phyloP scores from a whole-genome alignment of 495 filamentous ascomycete genomes.

The Aspergillus hancockii region DNA sequence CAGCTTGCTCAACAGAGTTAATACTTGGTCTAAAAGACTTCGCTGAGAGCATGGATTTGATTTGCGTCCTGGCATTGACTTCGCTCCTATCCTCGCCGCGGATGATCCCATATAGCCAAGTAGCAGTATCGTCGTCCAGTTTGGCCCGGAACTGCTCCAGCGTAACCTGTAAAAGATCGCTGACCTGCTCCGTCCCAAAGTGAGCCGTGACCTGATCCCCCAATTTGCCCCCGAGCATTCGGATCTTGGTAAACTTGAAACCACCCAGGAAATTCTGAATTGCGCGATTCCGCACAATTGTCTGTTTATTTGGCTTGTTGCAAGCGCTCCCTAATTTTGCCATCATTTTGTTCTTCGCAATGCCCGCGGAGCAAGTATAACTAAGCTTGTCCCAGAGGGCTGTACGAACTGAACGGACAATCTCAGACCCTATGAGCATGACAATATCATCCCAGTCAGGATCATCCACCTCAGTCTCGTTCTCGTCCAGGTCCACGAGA shows the following conservation, averaged over 20 bases:
- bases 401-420: slow-evolving; percentile 73
- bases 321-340: slow-evolving; percentile 88
- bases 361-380: slow-evolving; percentile 89
- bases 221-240: slow-evolving; percentile 94
- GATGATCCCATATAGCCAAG: slow-evolving; percentile 85
- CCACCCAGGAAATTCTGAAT: slow-evolving; percentile 75
- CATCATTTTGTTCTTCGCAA: slow-evolving; percentile 92
- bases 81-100: slow-evolving; percentile 85
- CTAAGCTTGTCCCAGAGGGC: slow-evolving; percentile 65
- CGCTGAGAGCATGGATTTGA: slow-evolving; percentile 97
- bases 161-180: slow-evolving; percentile 70
- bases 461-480: slow-evolving; percentile 74
- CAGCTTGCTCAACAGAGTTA: slow-evolving; percentile 74
- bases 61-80: slow-evolving; percentile 87
- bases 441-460: slow-evolving; percentile 97
- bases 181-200: slow-evolving; percentile 80
- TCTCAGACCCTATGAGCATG: slow-evolving; percentile 82
- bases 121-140: slow-evolving; percentile 81
- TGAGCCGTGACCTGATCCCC: slow-evolving; percentile 76
- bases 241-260: slow-evolving; percentile 95
- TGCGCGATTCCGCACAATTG: slow-evolving; percentile 82
- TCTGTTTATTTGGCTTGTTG: slow-evolving; percentile 94
- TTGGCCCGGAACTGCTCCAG: slow-evolving; percentile 77
- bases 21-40: slow-evolving; percentile 92
- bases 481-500: slow-evolving; percentile 71